Base-by-base conservation (phyloP, 176 grass and related monocot genomes). In the Eremochloa ophiuroides region DNA sequence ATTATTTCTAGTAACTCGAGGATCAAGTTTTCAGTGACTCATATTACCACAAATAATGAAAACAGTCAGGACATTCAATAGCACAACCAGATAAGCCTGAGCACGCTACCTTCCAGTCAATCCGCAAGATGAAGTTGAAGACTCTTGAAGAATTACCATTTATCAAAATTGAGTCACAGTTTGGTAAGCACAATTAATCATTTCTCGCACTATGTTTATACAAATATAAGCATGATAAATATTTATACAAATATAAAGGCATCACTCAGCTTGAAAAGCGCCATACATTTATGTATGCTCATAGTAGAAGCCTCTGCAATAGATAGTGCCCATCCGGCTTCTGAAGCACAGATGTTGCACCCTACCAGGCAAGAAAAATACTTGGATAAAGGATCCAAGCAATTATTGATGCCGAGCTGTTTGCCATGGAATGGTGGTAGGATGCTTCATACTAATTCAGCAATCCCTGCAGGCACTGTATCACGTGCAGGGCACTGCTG, bases 211-310 rank as follows among this genome's bases (percentile, higher is more conserved):
- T 62, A 42, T 42, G 20, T 74, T 79, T 73, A n/a, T n/a, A n/a
- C n/a, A n/a, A n/a, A n/a, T n/a, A 15, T 42, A 83, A 78, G 35
- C 44, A 73, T 74, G 38, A 8, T 13, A 68, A 74, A 41, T 62
- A 80, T 84, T 77, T 84, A 74, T 80, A 88, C 80, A 74, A 69
- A 16, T 76, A 46, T 76, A 23, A 80, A 69, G 27, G 42, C 71
- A 80, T 55, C 77, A 59, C 39, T 30, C 74, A 44, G 66, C 58
- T 82, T 42, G 27, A 63, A 72, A 51, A 59, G 18, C 15, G 3
- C 50, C 68, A 51, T 66, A n/a, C n/a, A 33, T 65, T 27, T 61
- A 80, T 69, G 76, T 55, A 53, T 3, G 51, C 68, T 17, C 30
- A 70, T 50, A 40, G 10, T 30, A 62, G 55, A 56, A 1, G 9